Base-by-base conservation (phyloP, 1,139 yeast species). In the Saccharomycopsis hybrid region DNA sequence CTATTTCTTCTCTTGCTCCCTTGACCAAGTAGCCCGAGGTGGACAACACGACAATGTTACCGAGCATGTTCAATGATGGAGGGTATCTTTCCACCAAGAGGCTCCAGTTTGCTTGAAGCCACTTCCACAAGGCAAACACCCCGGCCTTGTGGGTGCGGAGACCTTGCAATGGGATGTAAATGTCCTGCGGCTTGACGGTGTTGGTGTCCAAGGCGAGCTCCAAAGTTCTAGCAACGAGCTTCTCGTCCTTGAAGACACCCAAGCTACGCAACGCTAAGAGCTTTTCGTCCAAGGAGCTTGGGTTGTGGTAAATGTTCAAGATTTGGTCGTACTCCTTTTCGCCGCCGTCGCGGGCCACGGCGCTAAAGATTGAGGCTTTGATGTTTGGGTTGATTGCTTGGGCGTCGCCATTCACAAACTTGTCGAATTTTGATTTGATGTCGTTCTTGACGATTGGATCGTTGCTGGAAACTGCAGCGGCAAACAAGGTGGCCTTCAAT, bases 51-150 rank as follows among this genome's bases (percentile, higher is more conserved):
- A 89, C 83, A 52, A 90, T 81, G n/a, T 82, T 72, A 41, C 92
- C 85, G 57, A 90, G 73, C 82, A 88, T 78, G 24, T 88, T 75
- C 55, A 85, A 74, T 32, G 86, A 83, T 9, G 95, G 87, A 46
- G 97, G 96, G 62, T 87, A 76, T 59, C 75, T 70, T 62, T 77
- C 73, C 58, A 69, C 68, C 55, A 90, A 65, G 45, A 68, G 73
- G 53, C 78, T 87, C 90, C 94, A 89, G 65, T 89, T 82, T n/a
- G 56, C 60, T 57, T 77, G 77, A 58, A 82, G 64, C 96, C 96
- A 90, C 11, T 62, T 56, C 88, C 92, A 89, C 57, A 82, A 67
- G 25, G 78, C 76, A 57, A 74, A 73, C 55, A 79, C 72, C 68
- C 96, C 95, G 43, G 70, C 73, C 52, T 68, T 72, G 60, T 80